phyloP scores from a whole-genome alignment of 1,284 basidiomycete genomes.

The Agroathelia rolfsii region DNA sequence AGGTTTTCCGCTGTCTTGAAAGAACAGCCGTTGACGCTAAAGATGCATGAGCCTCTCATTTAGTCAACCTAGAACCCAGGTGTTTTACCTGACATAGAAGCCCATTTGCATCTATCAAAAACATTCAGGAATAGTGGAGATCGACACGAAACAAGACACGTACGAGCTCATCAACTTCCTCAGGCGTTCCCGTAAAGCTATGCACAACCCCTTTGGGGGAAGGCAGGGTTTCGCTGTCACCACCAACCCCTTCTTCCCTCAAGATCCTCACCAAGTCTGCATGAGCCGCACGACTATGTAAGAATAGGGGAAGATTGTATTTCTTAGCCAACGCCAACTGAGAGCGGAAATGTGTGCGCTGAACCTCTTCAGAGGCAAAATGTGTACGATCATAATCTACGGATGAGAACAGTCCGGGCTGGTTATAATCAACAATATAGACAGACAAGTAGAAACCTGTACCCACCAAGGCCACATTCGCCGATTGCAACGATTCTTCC shows the following conservation, averaged over 20 bases:
- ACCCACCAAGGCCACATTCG: slow-evolving; percentile 75
- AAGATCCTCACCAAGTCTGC: slow-evolving; percentile 64
- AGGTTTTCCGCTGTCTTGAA: slow-evolving; percentile 76
- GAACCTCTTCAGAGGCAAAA: slow-evolving; percentile 56
- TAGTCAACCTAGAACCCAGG: too few species aligned
- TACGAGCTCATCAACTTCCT: slow-evolving; percentile 66
- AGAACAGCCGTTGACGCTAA: slow-evolving; percentile 76
- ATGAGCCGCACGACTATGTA: slow-evolving; percentile 78
- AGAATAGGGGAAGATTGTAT: slow-evolving; percentile 71
- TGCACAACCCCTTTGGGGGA: slow-evolving; percentile 75
- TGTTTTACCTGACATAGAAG: slow-evolving; percentile 48
- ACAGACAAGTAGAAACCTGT: neutral
- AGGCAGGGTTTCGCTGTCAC: slow-evolving; percentile 41
- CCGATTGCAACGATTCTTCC: slow-evolving; percentile 71
- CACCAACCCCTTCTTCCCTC: slow-evolving; percentile 52
- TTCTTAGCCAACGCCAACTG: slow-evolving; percentile 68
- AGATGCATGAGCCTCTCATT: too few species aligned
- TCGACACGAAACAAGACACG: slow-evolving; percentile 16
- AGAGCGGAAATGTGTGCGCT: slow-evolving; percentile 60
- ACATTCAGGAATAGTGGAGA: slow-evolving; percentile 1
- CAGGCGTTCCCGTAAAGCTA: slow-evolving; percentile 69
- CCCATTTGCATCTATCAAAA: slow-evolving; percentile 55
- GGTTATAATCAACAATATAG: neutral
- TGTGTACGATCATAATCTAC: slow-evolving; percentile 84
- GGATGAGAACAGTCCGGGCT: too few species aligned